phyloP scores from a whole-genome alignment of 2,329 filamentous ascomycete species.

The Alternaria longipes region DNA sequence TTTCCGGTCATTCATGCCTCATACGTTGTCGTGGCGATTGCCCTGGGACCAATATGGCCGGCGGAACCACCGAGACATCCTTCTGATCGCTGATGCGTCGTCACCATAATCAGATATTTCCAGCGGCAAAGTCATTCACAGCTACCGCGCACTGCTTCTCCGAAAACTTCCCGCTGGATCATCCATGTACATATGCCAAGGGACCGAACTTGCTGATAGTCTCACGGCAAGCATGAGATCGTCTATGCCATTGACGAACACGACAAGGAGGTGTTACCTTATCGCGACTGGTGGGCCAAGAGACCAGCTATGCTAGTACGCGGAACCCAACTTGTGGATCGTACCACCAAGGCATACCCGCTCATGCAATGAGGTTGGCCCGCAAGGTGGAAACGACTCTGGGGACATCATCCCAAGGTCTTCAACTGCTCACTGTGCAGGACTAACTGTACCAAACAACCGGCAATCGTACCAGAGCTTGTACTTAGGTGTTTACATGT shows the following conservation, averaged over 20 bases:
- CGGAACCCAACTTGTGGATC: background rate
- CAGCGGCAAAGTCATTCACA: background rate
- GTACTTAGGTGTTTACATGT: background rate
- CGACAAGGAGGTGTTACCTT: background rate
- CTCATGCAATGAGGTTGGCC: background rate
- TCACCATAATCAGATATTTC: background rate
- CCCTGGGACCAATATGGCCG: background rate
- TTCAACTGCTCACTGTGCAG: background rate
- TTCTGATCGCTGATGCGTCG: background rate
- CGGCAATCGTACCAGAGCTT: too few relatives aligned
- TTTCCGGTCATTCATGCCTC: background rate
- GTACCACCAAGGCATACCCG: background rate
- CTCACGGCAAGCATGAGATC: background rate
- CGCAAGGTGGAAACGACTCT: background rate
- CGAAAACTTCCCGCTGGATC: background rate
- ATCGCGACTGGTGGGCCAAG: conserved; percentile 1
- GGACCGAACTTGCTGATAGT: background rate
- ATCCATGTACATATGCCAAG: background rate
- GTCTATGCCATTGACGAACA: background rate
- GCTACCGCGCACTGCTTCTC: background rate
- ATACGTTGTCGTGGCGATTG: background rate
- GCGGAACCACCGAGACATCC: background rate
- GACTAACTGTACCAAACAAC: background rate
- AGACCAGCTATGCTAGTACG: background rate
- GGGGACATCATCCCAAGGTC: background rate